Conservation (phyloP, 495 filamentous ascomycete genomes). For the Penicillium ochrochloron region DNA sequence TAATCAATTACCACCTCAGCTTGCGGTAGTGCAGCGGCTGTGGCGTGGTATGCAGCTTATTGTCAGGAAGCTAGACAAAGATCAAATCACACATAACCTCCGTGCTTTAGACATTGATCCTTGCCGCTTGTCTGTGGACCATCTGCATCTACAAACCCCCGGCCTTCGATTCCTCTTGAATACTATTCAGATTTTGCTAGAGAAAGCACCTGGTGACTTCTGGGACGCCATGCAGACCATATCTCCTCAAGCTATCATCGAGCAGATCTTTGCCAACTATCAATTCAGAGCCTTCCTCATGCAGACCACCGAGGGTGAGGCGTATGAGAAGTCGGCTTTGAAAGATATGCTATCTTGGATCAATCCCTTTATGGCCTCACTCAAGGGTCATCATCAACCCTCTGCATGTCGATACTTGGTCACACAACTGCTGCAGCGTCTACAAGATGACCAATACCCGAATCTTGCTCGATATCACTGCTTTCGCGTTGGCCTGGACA, state of each 20-base stretch:
- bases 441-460: constrained; percentile 58
- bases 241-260: constrained; percentile 71
- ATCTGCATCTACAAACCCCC: constrained; percentile 64
- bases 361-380: constrained; percentile 71
- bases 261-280: constrained; percentile 74
- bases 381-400: constrained; percentile 69
- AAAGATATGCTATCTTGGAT: constrained; percentile 74
- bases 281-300: constrained; percentile 65
- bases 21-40: constrained; percentile 62
- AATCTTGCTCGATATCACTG: constrained; percentile 52
- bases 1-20: constrained; percentile 52
- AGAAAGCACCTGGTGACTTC: constrained; percentile 75
- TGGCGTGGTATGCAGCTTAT: constrained; percentile 79
- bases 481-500: constrained; percentile 53
- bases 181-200: constrained; percentile 67
- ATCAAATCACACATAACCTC: constrained; percentile 76
- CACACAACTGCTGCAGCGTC: constrained; percentile 67
- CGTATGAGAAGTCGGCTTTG: constrained; percentile 57
- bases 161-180: constrained; percentile 66
- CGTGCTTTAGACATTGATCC: constrained; percentile 79
- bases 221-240: constrained; percentile 85
- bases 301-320: constrained; percentile 57
- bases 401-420: constrained; percentile 73
- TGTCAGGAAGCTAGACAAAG: constrained; percentile 68
- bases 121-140: constrained; percentile 75